A percentile compares a stretch with the other conserved stretches of the same genome.
Conservation (phyloP, 352 stramenopile genomes). For the Globisporangium radiosum region DNA sequence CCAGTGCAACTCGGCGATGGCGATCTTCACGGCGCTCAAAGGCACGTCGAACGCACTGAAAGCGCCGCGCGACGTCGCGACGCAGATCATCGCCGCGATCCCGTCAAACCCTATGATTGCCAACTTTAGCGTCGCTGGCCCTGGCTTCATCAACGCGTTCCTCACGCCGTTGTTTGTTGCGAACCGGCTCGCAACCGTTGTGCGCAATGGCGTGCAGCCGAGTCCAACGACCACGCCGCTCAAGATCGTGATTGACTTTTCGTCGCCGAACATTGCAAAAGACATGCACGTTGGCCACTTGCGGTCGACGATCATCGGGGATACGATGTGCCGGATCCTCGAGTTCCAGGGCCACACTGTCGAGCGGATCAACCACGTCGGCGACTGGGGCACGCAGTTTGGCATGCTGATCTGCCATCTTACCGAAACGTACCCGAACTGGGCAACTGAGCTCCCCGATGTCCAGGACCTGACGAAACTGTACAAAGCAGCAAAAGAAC, state of each 20-base stretch:
- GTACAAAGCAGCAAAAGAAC: too few relatives aligned
- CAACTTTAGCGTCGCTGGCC: too few relatives aligned
- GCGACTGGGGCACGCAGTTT: conserved; percentile 93
- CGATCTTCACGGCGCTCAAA: conserved; percentile 95
- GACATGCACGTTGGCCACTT: conserved; percentile 88
- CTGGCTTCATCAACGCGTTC: too few relatives aligned
- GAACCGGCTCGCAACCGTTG: conserved; percentile 57
- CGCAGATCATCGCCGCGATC: conserved; percentile 76
- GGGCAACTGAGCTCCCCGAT: conserved; percentile 88
- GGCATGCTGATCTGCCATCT: conserved; percentile 99
- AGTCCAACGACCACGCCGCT: conserved; percentile 70
- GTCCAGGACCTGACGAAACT: conserved; percentile 94
- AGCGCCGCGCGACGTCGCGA: conserved; percentile 85
- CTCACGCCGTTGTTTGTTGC: conserved; percentile 26
- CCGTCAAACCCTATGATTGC: too few relatives aligned
- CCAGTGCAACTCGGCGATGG: conserved; percentile 64
- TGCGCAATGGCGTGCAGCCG: conserved; percentile 66
- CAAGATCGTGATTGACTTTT: conserved; percentile 80
- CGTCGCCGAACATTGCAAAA: conserved; percentile 85
- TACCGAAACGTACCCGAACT: conserved; percentile 94
- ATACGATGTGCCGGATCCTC: conserved; percentile 85
- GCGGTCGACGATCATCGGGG: conserved; percentile 89
- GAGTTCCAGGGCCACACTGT: conserved; percentile 84
- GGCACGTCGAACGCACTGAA: conserved; percentile 59
- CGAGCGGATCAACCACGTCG: conserved; percentile 81